phyloP scores from a whole-genome alignment of 495 filamentous ascomycete species.

The Aspergillus leporis region DNA sequence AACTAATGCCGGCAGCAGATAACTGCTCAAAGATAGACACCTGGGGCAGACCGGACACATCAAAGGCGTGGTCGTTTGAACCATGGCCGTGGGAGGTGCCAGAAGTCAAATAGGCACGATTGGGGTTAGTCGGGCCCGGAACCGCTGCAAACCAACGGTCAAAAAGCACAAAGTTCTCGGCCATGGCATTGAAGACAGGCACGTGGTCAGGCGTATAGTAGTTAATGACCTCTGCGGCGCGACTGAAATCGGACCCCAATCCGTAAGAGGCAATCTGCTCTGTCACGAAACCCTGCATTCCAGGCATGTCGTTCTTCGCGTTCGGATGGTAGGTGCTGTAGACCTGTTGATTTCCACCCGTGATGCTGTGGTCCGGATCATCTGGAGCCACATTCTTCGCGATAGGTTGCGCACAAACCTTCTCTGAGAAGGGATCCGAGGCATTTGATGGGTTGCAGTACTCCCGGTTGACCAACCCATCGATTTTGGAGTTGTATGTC shows the following conservation, averaged over 20 bases:
- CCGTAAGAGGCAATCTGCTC: slow-evolving; percentile 44
- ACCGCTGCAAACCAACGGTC: slow-evolving; percentile 50
- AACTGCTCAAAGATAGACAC: slow-evolving; percentile 51
- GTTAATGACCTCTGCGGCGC: slow-evolving; percentile 48
- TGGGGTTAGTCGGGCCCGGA: slow-evolving; percentile 52
- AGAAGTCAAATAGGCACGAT: slow-evolving; percentile 49
- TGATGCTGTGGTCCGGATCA: slow-evolving; percentile 52
- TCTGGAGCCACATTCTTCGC: slow-evolving; percentile 39
- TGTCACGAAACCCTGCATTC: slow-evolving; percentile 47
- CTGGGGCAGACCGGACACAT: slow-evolving; percentile 42
- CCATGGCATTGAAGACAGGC: slow-evolving; percentile 45
- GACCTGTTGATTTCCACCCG: slow-evolving; percentile 50
- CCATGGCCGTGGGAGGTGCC: slow-evolving; percentile 53
- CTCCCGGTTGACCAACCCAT: slow-evolving; percentile 33
- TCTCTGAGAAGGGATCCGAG: slow-evolving; percentile 28
- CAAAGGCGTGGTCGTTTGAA: slow-evolving; percentile 44
- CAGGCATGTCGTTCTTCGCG: slow-evolving; percentile 20
- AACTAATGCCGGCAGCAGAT: slow-evolving; percentile 40
- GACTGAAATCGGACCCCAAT: slow-evolving; percentile 29
- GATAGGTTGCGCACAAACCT: slow-evolving; percentile 38
- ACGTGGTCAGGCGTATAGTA: slow-evolving; percentile 50
- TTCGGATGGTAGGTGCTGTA: slow-evolving; percentile 46
- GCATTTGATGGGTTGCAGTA: slow-evolving; percentile 46
- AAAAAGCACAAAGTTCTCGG: slow-evolving; percentile 52
- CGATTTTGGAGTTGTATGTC: slow-evolving; percentile 35